Percentiles rank a stretch among this genome's conserved stretches.
phyloP scores from a whole-genome alignment of 495 filamentous ascomycete genomes.

The Pseudevernia furfuracea region DNA sequence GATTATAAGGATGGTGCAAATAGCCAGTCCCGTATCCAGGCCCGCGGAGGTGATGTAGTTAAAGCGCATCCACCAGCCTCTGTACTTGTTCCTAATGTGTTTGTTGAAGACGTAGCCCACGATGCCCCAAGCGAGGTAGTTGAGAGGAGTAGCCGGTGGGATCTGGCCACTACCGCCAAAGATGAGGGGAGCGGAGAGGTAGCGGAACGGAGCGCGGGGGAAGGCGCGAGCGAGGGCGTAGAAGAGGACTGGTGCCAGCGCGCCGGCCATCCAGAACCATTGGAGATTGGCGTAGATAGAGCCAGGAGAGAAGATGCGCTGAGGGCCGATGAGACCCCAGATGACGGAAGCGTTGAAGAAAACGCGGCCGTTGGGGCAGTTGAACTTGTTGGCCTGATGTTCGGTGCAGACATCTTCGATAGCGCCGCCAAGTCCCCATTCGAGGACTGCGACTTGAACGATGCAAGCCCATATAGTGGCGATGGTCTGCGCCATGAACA shows the following conservation, averaged over 20 bases:
- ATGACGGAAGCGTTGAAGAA: conserved; percentile 53
- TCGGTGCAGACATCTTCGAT: conserved; percentile 46
- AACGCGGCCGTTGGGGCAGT: conserved; percentile 53
- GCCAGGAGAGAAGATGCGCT: conserved; percentile 45
- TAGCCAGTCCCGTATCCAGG: conserved; percentile 58
- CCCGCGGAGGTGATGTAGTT: conserved; percentile 71
- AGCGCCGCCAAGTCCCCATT: conserved; percentile 49
- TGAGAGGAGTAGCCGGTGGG: conserved; percentile 47
- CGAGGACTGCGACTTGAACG: conserved; percentile 53
- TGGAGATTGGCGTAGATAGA: conserved; percentile 40
- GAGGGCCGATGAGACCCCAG: conserved; percentile 48
- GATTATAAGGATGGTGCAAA: conserved; percentile 65
- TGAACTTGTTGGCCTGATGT: conserved; percentile 48
- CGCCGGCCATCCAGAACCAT: conserved; percentile 46
- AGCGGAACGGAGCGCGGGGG: conserved; percentile 36
- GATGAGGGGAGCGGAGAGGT: conserved; percentile 43
- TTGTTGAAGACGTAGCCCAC: conserved; percentile 62
- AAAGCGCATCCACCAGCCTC: conserved; percentile 70
- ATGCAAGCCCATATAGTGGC: conserved; percentile 50
- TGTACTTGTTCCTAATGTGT: conserved; percentile 51
- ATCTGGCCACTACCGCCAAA: conserved; percentile 41
- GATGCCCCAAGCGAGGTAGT: conserved; percentile 56
- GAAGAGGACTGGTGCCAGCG: conserved; percentile 40
- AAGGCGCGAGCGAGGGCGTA: conserved; percentile 41
- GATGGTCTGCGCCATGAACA: conserved; percentile 51